phyloP scores from a whole-genome alignment of 1,139 yeast species.

The Chernovozyma aurita region DNA sequence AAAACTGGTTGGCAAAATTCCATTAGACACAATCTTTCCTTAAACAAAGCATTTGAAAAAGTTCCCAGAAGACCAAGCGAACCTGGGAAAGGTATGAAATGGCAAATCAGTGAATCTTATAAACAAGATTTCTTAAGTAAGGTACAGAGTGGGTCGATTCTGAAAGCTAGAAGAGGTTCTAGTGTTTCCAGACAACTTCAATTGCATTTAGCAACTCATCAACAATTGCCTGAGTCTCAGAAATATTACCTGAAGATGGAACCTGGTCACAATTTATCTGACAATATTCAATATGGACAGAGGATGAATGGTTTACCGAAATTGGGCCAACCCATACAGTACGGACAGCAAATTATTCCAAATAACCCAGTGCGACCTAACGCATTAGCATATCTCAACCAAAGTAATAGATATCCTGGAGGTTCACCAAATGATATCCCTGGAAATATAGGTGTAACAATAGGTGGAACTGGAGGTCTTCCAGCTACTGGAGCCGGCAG shows the following conservation, averaged over 20 bases:
- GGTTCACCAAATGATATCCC: background rate
- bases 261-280: conserved; percentile 3
- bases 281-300: background rate
- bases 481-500: background rate
- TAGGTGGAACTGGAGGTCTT: background rate
- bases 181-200: conserved; percentile 76
- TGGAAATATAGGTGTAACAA: background rate
- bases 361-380: conserved; percentile 20
- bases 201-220: conserved; percentile 68
- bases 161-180: conserved; percentile 74
- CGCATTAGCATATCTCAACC: conserved; percentile 18
- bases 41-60: conserved; percentile 72
- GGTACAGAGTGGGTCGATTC: conserved; percentile 68
- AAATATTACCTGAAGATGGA: conserved; percentile 23
- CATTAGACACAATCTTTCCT: conserved; percentile 54
- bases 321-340: conserved; percentile 17
- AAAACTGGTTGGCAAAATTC: conserved; percentile 84
- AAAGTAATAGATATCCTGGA: background rate
- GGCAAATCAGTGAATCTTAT: conserved; percentile 89
- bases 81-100: conserved; percentile 98
- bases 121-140: conserved; percentile 79
- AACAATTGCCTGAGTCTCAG: conserved; percentile 55
- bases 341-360: conserved; percentile 12
- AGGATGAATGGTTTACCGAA: conserved; percentile 11
- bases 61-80: conserved; percentile 94